Conservation (phyloP, 2,329 filamentous ascomycete genomes). For the Apiospora arundinis region DNA sequence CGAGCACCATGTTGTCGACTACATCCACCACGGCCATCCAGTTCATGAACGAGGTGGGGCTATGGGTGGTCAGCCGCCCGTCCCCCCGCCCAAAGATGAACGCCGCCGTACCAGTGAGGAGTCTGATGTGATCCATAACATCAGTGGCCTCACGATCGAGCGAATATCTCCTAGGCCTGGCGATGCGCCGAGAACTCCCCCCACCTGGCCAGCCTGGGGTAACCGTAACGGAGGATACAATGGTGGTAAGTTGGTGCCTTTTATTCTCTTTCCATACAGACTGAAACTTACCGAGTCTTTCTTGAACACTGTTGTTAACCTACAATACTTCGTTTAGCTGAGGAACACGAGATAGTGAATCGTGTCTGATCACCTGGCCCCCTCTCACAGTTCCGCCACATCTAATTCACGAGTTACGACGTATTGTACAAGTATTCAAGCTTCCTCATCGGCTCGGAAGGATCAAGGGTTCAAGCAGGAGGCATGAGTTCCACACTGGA, state of each 20-base stretch:
- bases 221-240: not conserved
- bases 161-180: not conserved
- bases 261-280: not conserved
- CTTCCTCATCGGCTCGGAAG: not conserved
- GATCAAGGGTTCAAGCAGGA: not conserved
- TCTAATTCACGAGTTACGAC: conserved; percentile 4
- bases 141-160: not conserved
- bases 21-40: not conserved
- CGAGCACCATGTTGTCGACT: not conserved
- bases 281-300: not conserved
- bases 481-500: not conserved
- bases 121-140: not conserved
- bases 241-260: not conserved
- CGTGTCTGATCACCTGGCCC: conserved; percentile 28
- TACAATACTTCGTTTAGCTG: conserved; percentile 22
- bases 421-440: conserved; percentile 1
- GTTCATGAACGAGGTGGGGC: not conserved
- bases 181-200: conserved; percentile 7
- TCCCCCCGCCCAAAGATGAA: conserved; percentile 32
- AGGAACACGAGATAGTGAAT: conserved; percentile 35
- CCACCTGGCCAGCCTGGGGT: not conserved
- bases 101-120: conserved; percentile 21
- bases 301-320: conserved; percentile 17
- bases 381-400: not conserved
- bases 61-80: conserved; percentile 9